A percentile compares a stretch with the other conserved stretches of the same genome.
Conservation (phyloP, 2,329 filamentous ascomycete genomes). For the Xylaria sp. region DNA sequence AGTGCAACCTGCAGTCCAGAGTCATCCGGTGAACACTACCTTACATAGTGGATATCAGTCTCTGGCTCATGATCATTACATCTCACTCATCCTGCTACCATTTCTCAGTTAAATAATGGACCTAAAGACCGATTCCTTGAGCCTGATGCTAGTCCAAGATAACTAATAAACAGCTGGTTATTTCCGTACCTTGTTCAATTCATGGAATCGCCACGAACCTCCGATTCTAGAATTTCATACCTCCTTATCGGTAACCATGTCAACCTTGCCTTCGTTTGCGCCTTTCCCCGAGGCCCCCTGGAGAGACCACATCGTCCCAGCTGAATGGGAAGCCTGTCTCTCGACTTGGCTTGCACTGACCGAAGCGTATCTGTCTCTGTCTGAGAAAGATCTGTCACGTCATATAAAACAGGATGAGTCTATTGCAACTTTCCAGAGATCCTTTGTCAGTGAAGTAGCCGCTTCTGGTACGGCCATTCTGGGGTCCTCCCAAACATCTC, state of each 20-base stretch:
- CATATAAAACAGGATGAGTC: conserved; percentile 67
- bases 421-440: conserved; percentile 70
- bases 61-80: conserved; percentile 28
- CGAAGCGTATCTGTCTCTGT: conserved; percentile 70
- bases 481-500: conserved; percentile 51
- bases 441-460: conserved; percentile 71
- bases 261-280: conserved; percentile 75
- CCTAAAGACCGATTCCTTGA: not conserved
- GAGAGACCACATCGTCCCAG: conserved; percentile 71
- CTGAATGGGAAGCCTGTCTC: conserved; percentile 82
- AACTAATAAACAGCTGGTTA: not conserved
- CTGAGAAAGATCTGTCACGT: conserved; percentile 65
- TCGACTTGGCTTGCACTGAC: conserved; percentile 79
- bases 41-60: conserved; percentile 23
- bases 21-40: conserved; percentile 42
- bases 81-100: conserved; percentile 11
- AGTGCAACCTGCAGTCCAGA: conserved; percentile 31
- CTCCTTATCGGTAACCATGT: conserved; percentile 48
- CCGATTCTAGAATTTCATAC: not conserved
- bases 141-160: not conserved
- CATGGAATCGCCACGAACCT: not conserved
- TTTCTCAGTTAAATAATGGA: not conserved
- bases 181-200: not conserved
- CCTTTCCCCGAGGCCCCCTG: conserved; percentile 78
- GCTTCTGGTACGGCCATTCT: conserved; percentile 51